These are phyloP conservation scores for Bassia scoparia DNA, from an alignment of 148 eudicot genomes.

Conservation along the genomic window DNA sequence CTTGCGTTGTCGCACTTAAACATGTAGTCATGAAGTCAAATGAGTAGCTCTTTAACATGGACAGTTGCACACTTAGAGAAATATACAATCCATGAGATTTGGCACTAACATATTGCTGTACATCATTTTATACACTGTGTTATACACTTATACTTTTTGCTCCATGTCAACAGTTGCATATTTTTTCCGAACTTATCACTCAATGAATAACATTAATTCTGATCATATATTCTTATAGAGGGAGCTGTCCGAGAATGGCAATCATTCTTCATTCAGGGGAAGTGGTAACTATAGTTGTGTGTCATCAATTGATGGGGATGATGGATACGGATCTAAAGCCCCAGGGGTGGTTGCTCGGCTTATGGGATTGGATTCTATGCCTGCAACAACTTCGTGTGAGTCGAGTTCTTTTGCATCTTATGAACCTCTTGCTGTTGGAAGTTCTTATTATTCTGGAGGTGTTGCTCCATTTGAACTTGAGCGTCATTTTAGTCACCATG, in stretches of 20 bases:
- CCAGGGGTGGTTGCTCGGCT: slow-evolving; percentile 97
- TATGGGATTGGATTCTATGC: slow-evolving; percentile 95
- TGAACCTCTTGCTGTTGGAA: slow-evolving; percentile 46
- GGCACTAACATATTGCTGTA: background rate
- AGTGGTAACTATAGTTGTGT: slow-evolving; percentile 39
- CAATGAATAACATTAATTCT: slow-evolving; percentile 6
- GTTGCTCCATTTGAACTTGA: slow-evolving; percentile 36
- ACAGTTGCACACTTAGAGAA: background rate
- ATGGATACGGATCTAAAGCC: slow-evolving; percentile 54
- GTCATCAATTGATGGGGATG: slow-evolving; percentile 51
- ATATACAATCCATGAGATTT: background rate
- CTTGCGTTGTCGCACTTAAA: background rate
- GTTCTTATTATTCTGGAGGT: slow-evolving; percentile 43
- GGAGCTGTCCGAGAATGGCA: slow-evolving; percentile 47
- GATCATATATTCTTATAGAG: slow-evolving; percentile 32
- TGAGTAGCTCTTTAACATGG: background rate
- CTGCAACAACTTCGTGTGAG: slow-evolving; percentile 51
- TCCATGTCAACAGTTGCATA: background rate
- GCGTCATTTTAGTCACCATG: slow-evolving; percentile 34
- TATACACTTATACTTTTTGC: background rate
- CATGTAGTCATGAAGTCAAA: background rate
- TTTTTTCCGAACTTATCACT: background rate
- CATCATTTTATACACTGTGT: background rate
- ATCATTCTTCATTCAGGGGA: slow-evolving; percentile 35
- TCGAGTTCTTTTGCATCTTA: slow-evolving; percentile 40